Evolutionary conservation across 2,329 filamentous ascomycete species (phyloP), one percentile per base, ranked within the genome.

Genomic region (Colletotrichum zoysiae): DNA sequence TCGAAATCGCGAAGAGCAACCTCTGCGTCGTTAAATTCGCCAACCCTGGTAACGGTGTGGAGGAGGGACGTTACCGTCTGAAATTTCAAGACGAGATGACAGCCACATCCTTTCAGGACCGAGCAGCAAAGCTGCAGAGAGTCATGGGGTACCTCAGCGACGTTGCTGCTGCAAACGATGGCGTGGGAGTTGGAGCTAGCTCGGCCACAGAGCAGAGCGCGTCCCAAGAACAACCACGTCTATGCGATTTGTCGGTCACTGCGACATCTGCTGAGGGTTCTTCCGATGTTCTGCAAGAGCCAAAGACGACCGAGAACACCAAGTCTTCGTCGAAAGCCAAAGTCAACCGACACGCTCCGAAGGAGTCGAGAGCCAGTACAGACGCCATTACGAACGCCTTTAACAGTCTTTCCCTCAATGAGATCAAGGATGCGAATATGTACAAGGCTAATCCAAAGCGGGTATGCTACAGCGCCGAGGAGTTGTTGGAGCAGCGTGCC

Each of bases 381-480:
- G 38, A 58, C 30, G 30, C 48, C 40, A 48, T 65, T 8, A 48
- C 26, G 14, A 60, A 72, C 38, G 70, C 65, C 26, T 70, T 72
- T 23, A 55, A 33, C 6, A 56, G 65, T 12, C 66, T 72, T 2
- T 59, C 59, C 7, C 66, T 72, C 20, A 38, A 56, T 23, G 65
- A 72, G 14, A 42, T 70, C 55, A 72, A 70, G 55, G 23, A 14
- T 0, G 62, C 66, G n/a, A 26, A 44, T 14, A 72, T 70, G 65
- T 72, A 72, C 60, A 64, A 63, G 44, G 6, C 58, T 5, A 58
- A 63, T 14, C 64, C 57, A 9, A 16, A 38, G 44, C 51, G 58
- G 30, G 53, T 62, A 23, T 59, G 58, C 33, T 72, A 72, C 40
- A 65, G 44, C n/a, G n/a, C 59, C 2, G 46, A 65, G 1, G 48